Conservation (phyloP, 306 rosid genomes). For the Prinsepia uniflora region DNA sequence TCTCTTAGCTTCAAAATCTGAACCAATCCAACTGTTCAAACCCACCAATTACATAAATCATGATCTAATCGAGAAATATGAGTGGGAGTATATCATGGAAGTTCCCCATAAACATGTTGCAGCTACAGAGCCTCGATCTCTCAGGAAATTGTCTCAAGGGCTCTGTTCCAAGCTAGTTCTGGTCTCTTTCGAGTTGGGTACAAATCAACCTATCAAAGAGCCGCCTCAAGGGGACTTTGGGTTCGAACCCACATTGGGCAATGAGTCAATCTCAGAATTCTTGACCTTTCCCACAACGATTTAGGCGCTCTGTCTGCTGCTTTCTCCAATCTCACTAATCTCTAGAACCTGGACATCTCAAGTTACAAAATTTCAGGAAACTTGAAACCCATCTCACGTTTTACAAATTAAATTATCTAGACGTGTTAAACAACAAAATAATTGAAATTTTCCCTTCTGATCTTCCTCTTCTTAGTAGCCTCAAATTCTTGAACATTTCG, state of each 20-base stretch:
- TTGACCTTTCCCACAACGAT: constrained; percentile 64
- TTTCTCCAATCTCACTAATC: constrained; percentile 41
- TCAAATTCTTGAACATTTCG: constrained; percentile 63
- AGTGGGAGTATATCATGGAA: constrained; percentile 68
- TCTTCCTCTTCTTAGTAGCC: constrained; percentile 52
- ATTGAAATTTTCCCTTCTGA: constrained; percentile 72
- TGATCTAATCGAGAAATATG: constrained; percentile 51
- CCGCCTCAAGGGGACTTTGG: constrained; percentile 61
- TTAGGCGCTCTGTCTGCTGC: constrained; percentile 52
- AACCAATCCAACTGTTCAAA: constrained; percentile 43
- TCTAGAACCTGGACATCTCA: constrained; percentile 55
- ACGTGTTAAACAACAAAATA: constrained; percentile 60
- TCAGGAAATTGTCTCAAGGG: constrained; percentile 66
- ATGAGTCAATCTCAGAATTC: constrained; percentile 34
- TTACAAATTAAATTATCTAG: constrained; percentile 48
- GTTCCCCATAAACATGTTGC: constrained; percentile 49
- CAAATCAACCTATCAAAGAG: constrained; percentile 53
- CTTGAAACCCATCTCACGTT: constrained; percentile 51
- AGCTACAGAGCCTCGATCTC: constrained; percentile 52
- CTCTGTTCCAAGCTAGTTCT: constrained; percentile 61
- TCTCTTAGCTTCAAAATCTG: constrained; percentile 35
- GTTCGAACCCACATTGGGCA: constrained; percentile 25
- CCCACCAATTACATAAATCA: constrained; percentile 31
- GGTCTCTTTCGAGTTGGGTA: constrained; percentile 38
- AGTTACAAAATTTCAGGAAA: constrained; percentile 54